Percentiles rank a stretch among this genome's conserved stretches.
These are phyloP conservation scores for Globisporangium rhizosaccharum DNA, from an alignment of 352 stramenopile genomes.

Conservation along the genomic window DNA sequence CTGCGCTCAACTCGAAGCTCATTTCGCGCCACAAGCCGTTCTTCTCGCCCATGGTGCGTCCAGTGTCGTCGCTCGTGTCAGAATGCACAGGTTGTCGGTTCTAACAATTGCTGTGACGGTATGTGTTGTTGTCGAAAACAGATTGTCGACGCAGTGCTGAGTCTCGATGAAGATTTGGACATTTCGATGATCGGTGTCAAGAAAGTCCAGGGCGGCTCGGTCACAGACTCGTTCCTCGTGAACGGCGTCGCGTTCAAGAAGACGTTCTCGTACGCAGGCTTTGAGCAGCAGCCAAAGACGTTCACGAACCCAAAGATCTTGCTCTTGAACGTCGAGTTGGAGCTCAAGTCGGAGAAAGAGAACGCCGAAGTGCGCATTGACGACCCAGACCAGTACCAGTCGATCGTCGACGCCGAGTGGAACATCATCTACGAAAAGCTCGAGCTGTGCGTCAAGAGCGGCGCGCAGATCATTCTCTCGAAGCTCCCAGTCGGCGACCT, in stretches of 20 bases:
- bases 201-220: slow-evolving; percentile 96
- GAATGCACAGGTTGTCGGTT: background rate
- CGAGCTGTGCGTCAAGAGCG: slow-evolving; percentile 85
- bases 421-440: slow-evolving; percentile 99
- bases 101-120: background rate
- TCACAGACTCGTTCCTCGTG: slow-evolving; percentile 97
- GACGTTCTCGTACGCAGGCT: slow-evolving; percentile 99
- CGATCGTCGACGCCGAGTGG: slow-evolving; percentile 99
- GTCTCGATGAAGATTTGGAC: slow-evolving; percentile 86
- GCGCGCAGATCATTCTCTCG: slow-evolving; percentile 97
- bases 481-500: slow-evolving; percentile 95
- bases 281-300: slow-evolving; percentile 99
- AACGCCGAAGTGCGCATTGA: slow-evolving; percentile 98
- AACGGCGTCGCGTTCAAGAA: slow-evolving; percentile 99
- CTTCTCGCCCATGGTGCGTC: slow-evolving; percentile 94
- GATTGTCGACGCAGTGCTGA: slow-evolving; percentile 94
- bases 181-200: slow-evolving; percentile 96
- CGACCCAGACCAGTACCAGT: slow-evolving; percentile 98
- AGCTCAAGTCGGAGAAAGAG: slow-evolving; percentile 99
- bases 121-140: slow-evolving; percentile 10
- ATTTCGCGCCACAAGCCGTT: slow-evolving; percentile 96
- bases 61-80: background rate
- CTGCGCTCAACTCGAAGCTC: slow-evolving; percentile 98
- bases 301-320: slow-evolving; percentile 97
- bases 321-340: slow-evolving; percentile 98